These are phyloP conservation scores for Trypanosoma grayi DNA, from an alignment of 208 protist species.

Conservation along the genomic window DNA sequence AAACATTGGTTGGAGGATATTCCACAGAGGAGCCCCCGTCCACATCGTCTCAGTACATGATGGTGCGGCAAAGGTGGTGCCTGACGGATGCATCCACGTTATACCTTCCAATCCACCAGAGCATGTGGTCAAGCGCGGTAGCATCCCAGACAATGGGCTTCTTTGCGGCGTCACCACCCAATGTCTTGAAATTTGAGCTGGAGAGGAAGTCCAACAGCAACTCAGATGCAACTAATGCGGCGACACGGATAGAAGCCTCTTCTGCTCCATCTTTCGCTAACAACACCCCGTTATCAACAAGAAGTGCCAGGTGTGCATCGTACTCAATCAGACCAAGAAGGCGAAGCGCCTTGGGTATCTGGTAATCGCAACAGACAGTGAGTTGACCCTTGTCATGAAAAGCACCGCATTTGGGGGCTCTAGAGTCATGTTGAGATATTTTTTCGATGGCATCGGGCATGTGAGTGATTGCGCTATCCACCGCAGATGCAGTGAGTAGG, in stretches of 20 bases:
- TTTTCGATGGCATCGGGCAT: not conserved
- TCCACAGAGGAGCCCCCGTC: no score
- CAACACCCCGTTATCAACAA: constrained; percentile 53
- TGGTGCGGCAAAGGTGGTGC: constrained; percentile 51
- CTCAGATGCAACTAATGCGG: constrained; percentile 47
- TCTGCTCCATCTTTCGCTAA: constrained; percentile 42
- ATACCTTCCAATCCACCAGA: constrained; percentile 79
- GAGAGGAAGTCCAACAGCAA: constrained; percentile 42
- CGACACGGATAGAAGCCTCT: constrained; percentile 69
- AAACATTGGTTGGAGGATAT: no score
- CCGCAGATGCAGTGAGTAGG: constrained; percentile 58
- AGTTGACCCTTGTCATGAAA: constrained; percentile 56
- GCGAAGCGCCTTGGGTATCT: constrained; percentile 79
- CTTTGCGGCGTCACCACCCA: not conserved
- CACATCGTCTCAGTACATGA: constrained; percentile 39
- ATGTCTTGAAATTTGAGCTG: not conserved
- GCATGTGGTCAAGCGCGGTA: constrained; percentile 50
- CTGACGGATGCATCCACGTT: constrained; percentile 12
- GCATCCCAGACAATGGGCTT: constrained; percentile 16
- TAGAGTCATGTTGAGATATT: not conserved
- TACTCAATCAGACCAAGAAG: constrained; percentile 63
- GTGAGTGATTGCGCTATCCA: constrained; percentile 6
- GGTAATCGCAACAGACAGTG: constrained; percentile 85
- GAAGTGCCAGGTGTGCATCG: constrained; percentile 30
- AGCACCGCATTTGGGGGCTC: not conserved